A percentile compares a stretch with the other conserved stretches of the same genome.
These are phyloP conservation scores for Tetrahymena thermophila DNA, from an alignment of 73 alveolate species.

Conservation along the genomic window DNA sequence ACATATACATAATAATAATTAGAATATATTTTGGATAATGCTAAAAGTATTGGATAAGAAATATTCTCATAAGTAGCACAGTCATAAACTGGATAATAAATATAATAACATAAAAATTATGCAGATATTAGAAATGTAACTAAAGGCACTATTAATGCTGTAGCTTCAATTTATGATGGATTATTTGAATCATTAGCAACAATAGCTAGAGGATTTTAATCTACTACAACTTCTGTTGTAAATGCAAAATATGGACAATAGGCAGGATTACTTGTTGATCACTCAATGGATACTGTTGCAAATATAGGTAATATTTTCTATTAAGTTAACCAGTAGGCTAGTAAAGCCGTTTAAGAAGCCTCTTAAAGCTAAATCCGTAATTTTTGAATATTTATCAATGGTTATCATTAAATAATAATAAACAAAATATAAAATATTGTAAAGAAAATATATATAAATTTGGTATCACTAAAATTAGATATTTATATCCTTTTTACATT, in stretches of 20 bases:
- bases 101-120: background rate
- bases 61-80: background rate
- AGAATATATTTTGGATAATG: background rate
- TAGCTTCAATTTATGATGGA: background rate
- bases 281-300: background rate
- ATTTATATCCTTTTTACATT: too few species aligned
- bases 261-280: background rate
- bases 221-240: background rate
- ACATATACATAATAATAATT: background rate
- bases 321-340: background rate
- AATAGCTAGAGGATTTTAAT: background rate
- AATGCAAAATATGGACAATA: background rate
- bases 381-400: background rate
- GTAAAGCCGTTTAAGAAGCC: background rate
- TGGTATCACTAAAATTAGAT: too few species aligned
- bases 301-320: background rate
- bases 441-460: too few species aligned
- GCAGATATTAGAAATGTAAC: background rate
- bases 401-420: background rate
- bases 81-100: background rate
- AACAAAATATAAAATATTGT: too few species aligned
- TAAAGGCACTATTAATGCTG: background rate
- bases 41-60: background rate
- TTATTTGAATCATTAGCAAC: background rate
- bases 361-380: background rate